Evolutionary conservation across 1,284 basidiomycete species (phyloP).

Genomic region (Puccinia polysora): DNA sequence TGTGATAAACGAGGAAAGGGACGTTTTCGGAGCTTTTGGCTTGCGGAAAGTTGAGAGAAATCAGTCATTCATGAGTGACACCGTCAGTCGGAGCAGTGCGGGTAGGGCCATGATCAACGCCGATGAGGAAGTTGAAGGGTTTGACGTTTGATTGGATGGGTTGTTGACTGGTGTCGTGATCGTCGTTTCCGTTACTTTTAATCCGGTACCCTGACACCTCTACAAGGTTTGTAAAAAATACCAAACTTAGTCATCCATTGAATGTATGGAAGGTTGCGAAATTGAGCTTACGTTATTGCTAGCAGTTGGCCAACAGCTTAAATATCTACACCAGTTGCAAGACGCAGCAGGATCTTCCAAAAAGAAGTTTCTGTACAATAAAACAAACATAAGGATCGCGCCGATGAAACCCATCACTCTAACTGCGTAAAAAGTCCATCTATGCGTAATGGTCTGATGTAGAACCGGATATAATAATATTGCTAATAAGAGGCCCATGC

Average conservation of each 20-base stretch:
- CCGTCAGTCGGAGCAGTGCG: not conserved
- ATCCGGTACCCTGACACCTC: slow-evolving; percentile 41
- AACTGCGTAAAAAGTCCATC: slow-evolving; percentile 25
- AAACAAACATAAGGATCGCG: slow-evolving; percentile 28
- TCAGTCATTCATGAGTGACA: not conserved
- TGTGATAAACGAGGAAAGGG: too few relatives aligned
- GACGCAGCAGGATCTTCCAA: slow-evolving; percentile 29
- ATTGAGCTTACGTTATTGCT: slow-evolving; percentile 31
- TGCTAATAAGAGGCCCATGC: slow-evolving; percentile 47
- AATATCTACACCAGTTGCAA: slow-evolving; percentile 40
- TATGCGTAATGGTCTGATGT: slow-evolving; percentile 31
- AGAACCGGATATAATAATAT: slow-evolving; percentile 21
- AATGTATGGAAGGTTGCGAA: not conserved
- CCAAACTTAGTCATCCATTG: not conserved
- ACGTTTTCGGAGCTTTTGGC: too few relatives aligned
- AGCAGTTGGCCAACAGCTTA: slow-evolving; percentile 42
- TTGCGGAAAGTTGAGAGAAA: too few relatives aligned
- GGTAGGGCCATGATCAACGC: slow-evolving; percentile 1
- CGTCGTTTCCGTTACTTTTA: slow-evolving; percentile 30
- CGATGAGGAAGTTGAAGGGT: not conserved
- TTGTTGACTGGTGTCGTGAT: not conserved
- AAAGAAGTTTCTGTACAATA: slow-evolving; percentile 39
- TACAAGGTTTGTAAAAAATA: not conserved
- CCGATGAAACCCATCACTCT: slow-evolving; percentile 20
- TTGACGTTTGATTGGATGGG: not conserved